Evolutionary conservation across 768 basidiomycete species (phyloP).

Genomic region (Suillus placidus): DNA sequence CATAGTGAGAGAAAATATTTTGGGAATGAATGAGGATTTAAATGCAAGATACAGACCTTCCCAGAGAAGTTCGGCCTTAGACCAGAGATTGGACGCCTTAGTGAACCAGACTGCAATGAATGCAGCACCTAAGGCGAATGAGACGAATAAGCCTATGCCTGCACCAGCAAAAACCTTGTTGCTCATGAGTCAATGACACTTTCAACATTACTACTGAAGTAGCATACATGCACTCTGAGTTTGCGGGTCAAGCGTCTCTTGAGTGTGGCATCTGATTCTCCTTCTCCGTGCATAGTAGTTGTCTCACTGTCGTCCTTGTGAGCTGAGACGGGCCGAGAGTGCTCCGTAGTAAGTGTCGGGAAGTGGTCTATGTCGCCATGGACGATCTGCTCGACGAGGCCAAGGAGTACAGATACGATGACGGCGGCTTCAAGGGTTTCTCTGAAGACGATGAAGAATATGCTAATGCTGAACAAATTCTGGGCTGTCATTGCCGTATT

Average conservation of each 20-base stretch:
- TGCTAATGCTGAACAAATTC: conserved; percentile 84
- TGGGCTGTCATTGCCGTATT: conserved; percentile 53
- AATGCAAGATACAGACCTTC: conserved; percentile 62
- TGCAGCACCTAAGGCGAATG: conserved; percentile 83
- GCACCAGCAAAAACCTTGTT: conserved; percentile 77
- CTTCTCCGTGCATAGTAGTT: conserved; percentile 16
- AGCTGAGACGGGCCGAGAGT: background rate
- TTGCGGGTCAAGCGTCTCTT: conserved; percentile 58
- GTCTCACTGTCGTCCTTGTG: conserved; percentile 10
- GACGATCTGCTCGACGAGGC: conserved; percentile 87
- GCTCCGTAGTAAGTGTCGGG: background rate
- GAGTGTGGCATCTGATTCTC: conserved; percentile 33
- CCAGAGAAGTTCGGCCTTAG: conserved; percentile 86
- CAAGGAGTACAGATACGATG: conserved; percentile 89
- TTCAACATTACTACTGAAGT: background rate
- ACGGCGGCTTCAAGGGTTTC: conserved; percentile 93
- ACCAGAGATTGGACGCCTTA: conserved; percentile 81
- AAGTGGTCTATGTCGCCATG: conserved; percentile 36
- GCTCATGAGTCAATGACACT: background rate
- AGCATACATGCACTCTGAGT: conserved; percentile 64
- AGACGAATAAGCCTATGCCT: conserved; percentile 70
- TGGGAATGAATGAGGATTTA: background rate
- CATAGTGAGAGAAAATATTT: background rate
- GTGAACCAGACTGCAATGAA: conserved; percentile 98
- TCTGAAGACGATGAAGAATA: conserved; percentile 96